These are phyloP conservation scores for Haematococcus lacustris DNA, from an alignment of 139 green algal genomes.

Conservation along the genomic window DNA sequence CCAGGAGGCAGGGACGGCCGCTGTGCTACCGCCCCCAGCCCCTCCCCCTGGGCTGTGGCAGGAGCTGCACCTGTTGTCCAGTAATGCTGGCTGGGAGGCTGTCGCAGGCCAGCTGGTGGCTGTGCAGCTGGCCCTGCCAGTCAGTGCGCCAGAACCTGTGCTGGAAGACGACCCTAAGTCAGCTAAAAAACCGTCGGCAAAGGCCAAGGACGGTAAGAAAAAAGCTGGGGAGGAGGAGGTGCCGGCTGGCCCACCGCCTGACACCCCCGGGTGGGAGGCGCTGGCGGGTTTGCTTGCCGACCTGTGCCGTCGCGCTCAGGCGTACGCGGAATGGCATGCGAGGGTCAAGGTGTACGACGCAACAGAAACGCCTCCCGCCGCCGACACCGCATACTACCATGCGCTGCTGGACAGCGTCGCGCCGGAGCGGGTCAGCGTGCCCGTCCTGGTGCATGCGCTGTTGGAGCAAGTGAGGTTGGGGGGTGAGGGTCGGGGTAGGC, in stretches of 20 bases:
- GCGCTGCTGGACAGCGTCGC: conserved; percentile 35
- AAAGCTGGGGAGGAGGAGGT: conserved; percentile 14
- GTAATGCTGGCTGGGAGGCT: conserved; percentile 18
- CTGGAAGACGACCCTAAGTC: too few species aligned
- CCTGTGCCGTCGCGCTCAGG: conserved; percentile 14
- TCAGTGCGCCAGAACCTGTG: too few species aligned
- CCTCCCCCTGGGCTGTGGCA: conserved; percentile 8
- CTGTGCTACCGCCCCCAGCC: too few species aligned
- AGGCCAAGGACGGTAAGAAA: conserved; percentile 8
- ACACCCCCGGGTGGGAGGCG: conserved; percentile 24
- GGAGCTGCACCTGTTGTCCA: conserved; percentile 2
- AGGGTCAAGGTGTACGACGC: conserved; percentile 28
- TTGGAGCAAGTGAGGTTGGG: conserved; percentile 51
- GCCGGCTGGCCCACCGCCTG: conserved; percentile 4
- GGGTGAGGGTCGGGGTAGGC: too few species aligned
- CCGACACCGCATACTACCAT: conserved; percentile 16
- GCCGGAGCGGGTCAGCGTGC: conserved; percentile 35
- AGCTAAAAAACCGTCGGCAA: background rate
- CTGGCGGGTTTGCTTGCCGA: conserved; percentile 13
- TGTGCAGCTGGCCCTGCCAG: conserved; percentile 20
- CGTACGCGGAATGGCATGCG: conserved; percentile 41
- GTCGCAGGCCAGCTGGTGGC: conserved; percentile 7
- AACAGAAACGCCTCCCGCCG: background rate
- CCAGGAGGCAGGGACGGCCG: too few species aligned
- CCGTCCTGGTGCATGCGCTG: conserved; percentile 45